These are phyloP conservation scores for Papiliotrema terrestris DNA, from an alignment of 1,284 basidiomycete species.

Conservation along the genomic window DNA sequence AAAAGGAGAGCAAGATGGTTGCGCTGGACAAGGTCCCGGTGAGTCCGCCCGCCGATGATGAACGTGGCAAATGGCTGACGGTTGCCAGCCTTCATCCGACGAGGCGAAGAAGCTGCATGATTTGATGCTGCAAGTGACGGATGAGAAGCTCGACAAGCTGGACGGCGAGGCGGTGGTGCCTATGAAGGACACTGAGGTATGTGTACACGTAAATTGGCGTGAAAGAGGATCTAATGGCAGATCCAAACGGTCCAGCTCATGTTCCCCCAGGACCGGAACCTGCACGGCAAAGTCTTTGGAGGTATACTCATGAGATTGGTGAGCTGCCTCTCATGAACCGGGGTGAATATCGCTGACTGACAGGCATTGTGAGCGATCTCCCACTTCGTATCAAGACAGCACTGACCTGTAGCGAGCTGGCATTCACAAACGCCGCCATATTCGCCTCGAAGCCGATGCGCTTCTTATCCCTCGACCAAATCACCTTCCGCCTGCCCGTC, in stretches of 20 bases:
- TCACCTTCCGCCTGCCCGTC: constrained; percentile 73
- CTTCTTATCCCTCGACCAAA: constrained; percentile 73
- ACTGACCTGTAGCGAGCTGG: constrained; percentile 55
- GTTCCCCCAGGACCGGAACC: constrained; percentile 80
- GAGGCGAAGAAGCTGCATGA: constrained; percentile 67
- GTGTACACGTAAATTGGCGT: background rate
- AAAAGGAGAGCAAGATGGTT: constrained; percentile 55
- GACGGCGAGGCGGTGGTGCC: constrained; percentile 38
- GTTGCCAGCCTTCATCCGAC: constrained; percentile 55
- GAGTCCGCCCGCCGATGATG: constrained; percentile 3
- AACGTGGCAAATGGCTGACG: too few relatives aligned
- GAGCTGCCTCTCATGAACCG: constrained; percentile 8
- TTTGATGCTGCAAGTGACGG: constrained; percentile 59
- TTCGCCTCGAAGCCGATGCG: constrained; percentile 66
- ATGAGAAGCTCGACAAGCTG: constrained; percentile 28
- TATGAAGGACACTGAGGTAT: constrained; percentile 45
- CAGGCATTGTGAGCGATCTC: constrained; percentile 24
- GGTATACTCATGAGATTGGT: constrained; percentile 64
- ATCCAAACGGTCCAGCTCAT: constrained; percentile 54
- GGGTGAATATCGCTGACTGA: background rate
- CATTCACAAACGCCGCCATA: constrained; percentile 66
- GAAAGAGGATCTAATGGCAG: constrained; percentile 6
- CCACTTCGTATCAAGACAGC: background rate
- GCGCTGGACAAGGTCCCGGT: constrained; percentile 65
- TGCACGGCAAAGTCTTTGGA: constrained; percentile 79